Percentiles rank a stretch among this genome's conserved stretches.
Evolutionary conservation across 1,284 basidiomycete genomes (phyloP).

Genomic region (Agroathelia rolfsii): DNA sequence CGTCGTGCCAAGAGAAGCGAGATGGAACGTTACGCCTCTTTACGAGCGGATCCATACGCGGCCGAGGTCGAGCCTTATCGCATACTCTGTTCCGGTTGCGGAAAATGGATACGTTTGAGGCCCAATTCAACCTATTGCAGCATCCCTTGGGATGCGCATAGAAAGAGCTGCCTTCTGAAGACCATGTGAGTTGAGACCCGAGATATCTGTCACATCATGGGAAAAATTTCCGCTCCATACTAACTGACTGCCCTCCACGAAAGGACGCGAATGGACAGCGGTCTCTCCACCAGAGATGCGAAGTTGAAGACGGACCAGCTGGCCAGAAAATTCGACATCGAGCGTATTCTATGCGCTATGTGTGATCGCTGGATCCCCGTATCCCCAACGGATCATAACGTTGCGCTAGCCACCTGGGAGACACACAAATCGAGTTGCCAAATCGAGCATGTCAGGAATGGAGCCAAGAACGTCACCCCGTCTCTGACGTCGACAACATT

Average conservation of each 20-base stretch:
- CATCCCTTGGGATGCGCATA: conserved; percentile 77
- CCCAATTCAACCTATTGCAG: conserved; percentile 77
- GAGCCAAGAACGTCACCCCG: too few relatives aligned
- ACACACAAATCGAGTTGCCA: conserved; percentile 39
- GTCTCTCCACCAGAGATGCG: conserved; percentile 47
- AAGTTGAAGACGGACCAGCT: conserved; percentile 52
- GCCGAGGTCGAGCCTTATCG: conserved; percentile 69
- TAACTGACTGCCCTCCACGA: conserved; percentile 18
- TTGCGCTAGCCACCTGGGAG: conserved; percentile 44
- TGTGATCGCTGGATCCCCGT: conserved; percentile 59
- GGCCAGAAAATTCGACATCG: conserved; percentile 59
- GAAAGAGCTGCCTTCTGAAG: conserved; percentile 66
- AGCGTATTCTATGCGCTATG: conserved; percentile 55
- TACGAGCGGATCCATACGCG: conserved; percentile 65
- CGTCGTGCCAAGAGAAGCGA: conserved; percentile 69
- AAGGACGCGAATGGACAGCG: conserved; percentile 40
- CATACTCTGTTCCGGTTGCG: conserved; percentile 65
- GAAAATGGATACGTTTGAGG: conserved; percentile 72
- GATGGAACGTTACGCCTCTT: conserved; percentile 66
- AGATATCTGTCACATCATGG: conserved; percentile 3
- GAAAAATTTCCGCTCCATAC: conserved; percentile 5
- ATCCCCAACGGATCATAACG: conserved; percentile 39
- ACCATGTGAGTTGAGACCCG: conserved; percentile 39
- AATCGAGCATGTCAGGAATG: too few relatives aligned
- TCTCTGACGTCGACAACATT: too few relatives aligned